Evolutionary conservation across 495 filamentous ascomycete species (phyloP), one percentile per base, ranked within the genome.

Genomic region (Friedmanniomyces simplex): DNA sequence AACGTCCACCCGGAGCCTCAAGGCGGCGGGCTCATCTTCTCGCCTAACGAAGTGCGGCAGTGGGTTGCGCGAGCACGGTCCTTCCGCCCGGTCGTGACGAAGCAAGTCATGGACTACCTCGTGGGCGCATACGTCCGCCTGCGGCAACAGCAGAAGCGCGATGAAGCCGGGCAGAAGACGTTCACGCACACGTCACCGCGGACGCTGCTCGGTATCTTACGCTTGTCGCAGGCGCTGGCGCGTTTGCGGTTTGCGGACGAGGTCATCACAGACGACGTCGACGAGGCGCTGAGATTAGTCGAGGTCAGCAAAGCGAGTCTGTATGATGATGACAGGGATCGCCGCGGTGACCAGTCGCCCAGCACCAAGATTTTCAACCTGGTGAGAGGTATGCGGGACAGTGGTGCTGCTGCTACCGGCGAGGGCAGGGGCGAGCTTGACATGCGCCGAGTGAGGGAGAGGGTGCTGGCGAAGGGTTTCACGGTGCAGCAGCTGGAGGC

Each of bases 381-480:
- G 45, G 85, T 97, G 67, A 81, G 89, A 58, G 82, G 80, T 1
- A 82, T 97, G 68, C 83, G 85, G 7, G 91, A 93, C 56, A 85
- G 81, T 58, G 89, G 89, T 28, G 82, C 88, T 32, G 89, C 85
- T 22, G 86, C 86, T 20, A 78, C 80, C 21, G 85, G 82, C 30
- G 86, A 84, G 60, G 83, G 81, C 1, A 79, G 82, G 2, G 84
- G 88, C 3, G 89, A 94, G 71, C 69, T 98, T 60, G 91, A 84
- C 71, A 77, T 98, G 76, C 77, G 84, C 59, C 86, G 86, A 68
- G 87, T 98, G 36, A 78, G 89, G 63, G 90, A 97, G 67, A 69
- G 93, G 42, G 89, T 97, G 26, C 77, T 97, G 61, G 93, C 89
- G 26, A 96, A 95, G 78, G 94, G 94, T 10, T 98, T 97, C 65